These are phyloP conservation scores for Beauveria asiatica DNA, from an alignment of 2,329 filamentous ascomycete genomes.

Conservation along the genomic window DNA sequence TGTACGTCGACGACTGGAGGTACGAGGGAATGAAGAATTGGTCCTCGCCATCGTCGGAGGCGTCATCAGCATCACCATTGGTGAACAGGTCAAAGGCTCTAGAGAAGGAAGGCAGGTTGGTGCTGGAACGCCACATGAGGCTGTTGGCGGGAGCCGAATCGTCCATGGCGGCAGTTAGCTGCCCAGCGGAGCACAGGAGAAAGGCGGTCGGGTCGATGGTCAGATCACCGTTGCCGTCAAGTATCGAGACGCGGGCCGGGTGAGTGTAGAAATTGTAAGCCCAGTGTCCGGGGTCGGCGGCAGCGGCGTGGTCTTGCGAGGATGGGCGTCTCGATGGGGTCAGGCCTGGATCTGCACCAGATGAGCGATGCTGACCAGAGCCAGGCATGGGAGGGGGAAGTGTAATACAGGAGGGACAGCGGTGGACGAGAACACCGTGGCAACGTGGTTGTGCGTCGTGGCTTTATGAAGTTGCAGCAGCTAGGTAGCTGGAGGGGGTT, in stretches of 20 bases:
- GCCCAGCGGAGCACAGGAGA: constrained; percentile 11
- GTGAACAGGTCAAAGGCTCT: constrained; percentile 45
- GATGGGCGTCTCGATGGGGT: background rate
- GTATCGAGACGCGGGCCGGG: constrained; percentile 31
- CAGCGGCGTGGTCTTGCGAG: background rate
- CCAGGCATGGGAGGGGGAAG: background rate
- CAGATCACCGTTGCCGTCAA: constrained; percentile 38
- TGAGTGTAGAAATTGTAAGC: constrained; percentile 38
- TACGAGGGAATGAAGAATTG: constrained; percentile 80
- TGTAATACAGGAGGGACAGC: background rate
- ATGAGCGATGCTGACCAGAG: constrained; percentile 3
- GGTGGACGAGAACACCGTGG: background rate
- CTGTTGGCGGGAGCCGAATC: constrained; percentile 16
- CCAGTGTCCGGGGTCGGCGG: constrained; percentile 28
- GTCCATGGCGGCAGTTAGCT: constrained; percentile 14
- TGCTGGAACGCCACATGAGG: constrained; percentile 17
- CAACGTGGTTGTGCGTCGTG: background rate
- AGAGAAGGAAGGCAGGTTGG: constrained; percentile 37
- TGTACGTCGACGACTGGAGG: constrained; percentile 67
- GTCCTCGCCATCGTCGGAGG: constrained; percentile 22
- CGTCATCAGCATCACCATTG: constrained; percentile 21
- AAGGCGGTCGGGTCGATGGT: constrained; percentile 23
- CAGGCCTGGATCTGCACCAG: constrained; percentile 1
- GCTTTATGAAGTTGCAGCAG: background rate
- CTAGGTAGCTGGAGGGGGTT: background rate